A percentile compares a stretch with the other conserved stretches of the same genome.
These are phyloP conservation scores for Tillandsia fasciculata DNA, from an alignment of 176 grass and related monocot genomes.

Conservation along the genomic window DNA sequence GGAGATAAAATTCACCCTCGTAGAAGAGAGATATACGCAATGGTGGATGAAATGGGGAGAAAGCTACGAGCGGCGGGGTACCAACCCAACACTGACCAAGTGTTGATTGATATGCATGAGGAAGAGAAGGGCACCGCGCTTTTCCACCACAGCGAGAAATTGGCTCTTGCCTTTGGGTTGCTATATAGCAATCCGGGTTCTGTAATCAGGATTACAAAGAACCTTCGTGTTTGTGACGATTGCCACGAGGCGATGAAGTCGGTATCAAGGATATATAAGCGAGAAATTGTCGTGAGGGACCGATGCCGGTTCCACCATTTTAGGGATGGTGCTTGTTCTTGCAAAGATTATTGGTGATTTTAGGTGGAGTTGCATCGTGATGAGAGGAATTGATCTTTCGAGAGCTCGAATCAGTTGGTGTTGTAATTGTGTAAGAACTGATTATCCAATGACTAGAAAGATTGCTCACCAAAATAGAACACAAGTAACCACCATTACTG, in stretches of 20 bases:
- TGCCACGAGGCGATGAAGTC: not conserved
- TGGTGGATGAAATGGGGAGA: constrained; percentile 10
- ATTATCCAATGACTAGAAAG: not conserved
- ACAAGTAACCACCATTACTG: not conserved
- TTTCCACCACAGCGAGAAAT: constrained; percentile 15
- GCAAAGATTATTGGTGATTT: constrained; percentile 1
- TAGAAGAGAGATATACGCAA: constrained; percentile 2
- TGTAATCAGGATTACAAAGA: not conserved
- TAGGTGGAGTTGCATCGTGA: not conserved
- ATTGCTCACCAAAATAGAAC: no score
- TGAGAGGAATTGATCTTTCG: not conserved
- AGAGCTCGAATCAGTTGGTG: not conserved
- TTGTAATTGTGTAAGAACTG: not conserved
- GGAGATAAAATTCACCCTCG: constrained; percentile 11
- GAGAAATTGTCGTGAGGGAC: not conserved
- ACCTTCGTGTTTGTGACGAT: not conserved
- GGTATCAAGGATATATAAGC: not conserved
- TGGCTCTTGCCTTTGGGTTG: constrained; percentile 12
- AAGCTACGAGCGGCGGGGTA: constrained; percentile 1
- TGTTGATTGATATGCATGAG: constrained; percentile 17
- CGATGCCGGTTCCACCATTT: constrained; percentile 1
- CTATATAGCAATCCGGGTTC: constrained; percentile 5
- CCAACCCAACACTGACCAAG: constrained; percentile 7
- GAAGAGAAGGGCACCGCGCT: constrained; percentile 5
- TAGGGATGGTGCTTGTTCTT: not conserved